Evolutionary conservation across 2,329 filamentous ascomycete species (phyloP).

Genomic region (Colletotrichum magnum): DNA sequence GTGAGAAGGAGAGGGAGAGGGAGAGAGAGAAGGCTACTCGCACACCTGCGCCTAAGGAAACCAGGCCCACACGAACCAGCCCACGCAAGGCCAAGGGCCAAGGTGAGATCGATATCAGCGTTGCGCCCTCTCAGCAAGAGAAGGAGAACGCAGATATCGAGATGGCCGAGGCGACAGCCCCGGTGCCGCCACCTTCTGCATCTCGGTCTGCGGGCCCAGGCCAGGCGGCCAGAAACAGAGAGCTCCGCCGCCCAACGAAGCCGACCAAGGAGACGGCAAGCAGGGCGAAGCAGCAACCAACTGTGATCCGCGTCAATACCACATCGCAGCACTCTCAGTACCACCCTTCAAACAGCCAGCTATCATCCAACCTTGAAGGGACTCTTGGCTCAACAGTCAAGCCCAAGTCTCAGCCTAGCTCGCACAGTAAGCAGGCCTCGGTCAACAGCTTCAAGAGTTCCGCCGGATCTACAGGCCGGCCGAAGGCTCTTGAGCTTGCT

Average conservation of each 20-base stretch:
- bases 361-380: constrained; percentile 73
- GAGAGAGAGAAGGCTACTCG: constrained; percentile 45
- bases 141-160: constrained; percentile 62
- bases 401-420: constrained; percentile 75
- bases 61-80: constrained; percentile 63
- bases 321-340: constrained; percentile 73
- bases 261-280: constrained; percentile 71
- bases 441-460: constrained; percentile 75
- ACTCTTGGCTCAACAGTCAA: constrained; percentile 61
- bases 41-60: constrained; percentile 54
- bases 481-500: constrained; percentile 81
- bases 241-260: constrained; percentile 72
- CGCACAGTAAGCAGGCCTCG: constrained; percentile 69
- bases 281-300: constrained; percentile 77
- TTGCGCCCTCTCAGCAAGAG: constrained; percentile 46
- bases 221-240: constrained; percentile 64
- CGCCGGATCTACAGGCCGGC: constrained; percentile 73
- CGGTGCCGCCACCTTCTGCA: constrained; percentile 73
- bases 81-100: constrained; percentile 64
- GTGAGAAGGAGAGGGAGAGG: no score
- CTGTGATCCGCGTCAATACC: constrained; percentile 80
- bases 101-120: constrained; percentile 48
- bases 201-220: constrained; percentile 65
- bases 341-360: constrained; percentile 69
- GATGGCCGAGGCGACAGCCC: constrained; percentile 68